These are phyloP conservation scores for Heliocybe sulcata DNA, from an alignment of 1,284 basidiomycete genomes.

Conservation along the genomic window DNA sequence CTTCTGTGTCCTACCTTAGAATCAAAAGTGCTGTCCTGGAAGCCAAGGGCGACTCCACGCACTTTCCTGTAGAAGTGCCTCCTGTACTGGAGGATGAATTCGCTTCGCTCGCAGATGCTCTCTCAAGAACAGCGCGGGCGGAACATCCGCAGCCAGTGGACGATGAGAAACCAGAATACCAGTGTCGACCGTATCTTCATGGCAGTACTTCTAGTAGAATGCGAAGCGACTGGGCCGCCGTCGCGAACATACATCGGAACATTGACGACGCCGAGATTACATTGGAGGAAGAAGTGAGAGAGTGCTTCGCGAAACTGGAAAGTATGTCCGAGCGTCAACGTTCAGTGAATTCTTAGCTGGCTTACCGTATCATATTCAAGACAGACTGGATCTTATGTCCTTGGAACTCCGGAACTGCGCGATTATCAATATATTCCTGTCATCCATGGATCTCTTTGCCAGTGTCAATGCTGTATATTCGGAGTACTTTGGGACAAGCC, in stretches of 20 bases:
- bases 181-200: neutral
- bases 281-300: conserved; percentile 54
- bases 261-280: conserved; percentile 18
- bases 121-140: conserved; percentile 1
- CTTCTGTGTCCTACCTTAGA: conserved; percentile 84
- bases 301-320: conserved; percentile 53
- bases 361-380: conserved; percentile 25
- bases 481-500: conserved; percentile 83
- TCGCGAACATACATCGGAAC: conserved; percentile 44
- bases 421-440: conserved; percentile 82
- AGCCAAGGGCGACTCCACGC: conserved; percentile 31
- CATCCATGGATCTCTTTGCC: conserved; percentile 74
- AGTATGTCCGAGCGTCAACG: conserved; percentile 27
- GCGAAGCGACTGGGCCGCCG: conserved; percentile 41
- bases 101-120: conserved; percentile 17
- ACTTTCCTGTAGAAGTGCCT: conserved; percentile 30
- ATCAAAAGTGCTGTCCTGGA: conserved; percentile 63
- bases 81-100: conserved; percentile 43
- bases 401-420: conserved; percentile 57
- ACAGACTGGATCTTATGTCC: conserved; percentile 33
- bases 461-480: conserved; percentile 75
- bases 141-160: neutral
- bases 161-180: neutral
- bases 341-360: neutral
- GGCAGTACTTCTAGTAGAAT: neutral